Base-by-base conservation (phyloP, 1,139 yeast genomes). In the Candida sanyaensis region DNA sequence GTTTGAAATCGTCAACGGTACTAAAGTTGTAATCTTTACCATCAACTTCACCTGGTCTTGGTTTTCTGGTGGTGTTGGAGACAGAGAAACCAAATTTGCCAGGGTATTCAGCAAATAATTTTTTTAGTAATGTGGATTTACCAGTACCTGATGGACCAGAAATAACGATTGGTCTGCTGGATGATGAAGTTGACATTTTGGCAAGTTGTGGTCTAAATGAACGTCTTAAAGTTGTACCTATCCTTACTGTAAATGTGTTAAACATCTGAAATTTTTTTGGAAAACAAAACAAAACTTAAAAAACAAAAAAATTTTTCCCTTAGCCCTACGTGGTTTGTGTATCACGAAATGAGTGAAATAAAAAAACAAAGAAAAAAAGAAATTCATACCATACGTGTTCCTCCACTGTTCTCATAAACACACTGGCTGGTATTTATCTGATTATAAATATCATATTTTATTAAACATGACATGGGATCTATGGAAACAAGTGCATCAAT, bases 81-180 rank as follows among this genome's bases (percentile, higher is more conserved):
- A 93, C 90, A 40, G 97, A 89, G 69, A 93, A 93, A 2, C 98
- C 99, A 69, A 93, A 93, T 53, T 76, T 80, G 59, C 81, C 83
- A 50, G 99, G 99, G 69, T 69, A 90, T 67, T 93, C 98, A 41
- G 88, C 91, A 64, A 95, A 88, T 55, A 93, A 77, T 66, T 85
- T 88, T 72, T 93, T 91, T 65, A 93, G 78, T 51, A 93, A 77
- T 12, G 99, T 93, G 58, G 97, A 91, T 71, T 93, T 93, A 54
- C 99, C 99, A 36, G 97, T 80, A 55, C 96, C 99, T 47, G 97
- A 89, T 46, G 99, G 99, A 54, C 99, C 99, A 38, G 97, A 91
- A 54, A 93, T 81, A 54, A 93, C 98, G 57, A 93, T 86, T 49
- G 98, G 98, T 71, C 96, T 65, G 33, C 61, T 49, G 8, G 50